Percentiles rank a stretch among this genome's conserved stretches.
These are phyloP conservation scores for Arthrobotrys megalospora DNA, from an alignment of 2,329 filamentous ascomycete genomes.

Conservation along the genomic window DNA sequence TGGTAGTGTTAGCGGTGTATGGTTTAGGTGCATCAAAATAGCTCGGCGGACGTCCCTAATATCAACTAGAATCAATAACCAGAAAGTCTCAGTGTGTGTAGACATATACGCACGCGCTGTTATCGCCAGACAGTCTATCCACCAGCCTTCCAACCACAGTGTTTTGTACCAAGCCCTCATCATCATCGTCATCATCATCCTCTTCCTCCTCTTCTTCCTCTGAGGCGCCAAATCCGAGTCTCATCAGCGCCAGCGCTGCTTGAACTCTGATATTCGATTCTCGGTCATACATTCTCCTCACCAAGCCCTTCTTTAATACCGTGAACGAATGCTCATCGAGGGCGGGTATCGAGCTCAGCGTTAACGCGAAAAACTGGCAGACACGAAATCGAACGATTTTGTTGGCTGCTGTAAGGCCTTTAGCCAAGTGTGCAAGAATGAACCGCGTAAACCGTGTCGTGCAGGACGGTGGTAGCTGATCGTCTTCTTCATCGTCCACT, in stretches of 20 bases:
- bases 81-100: background rate
- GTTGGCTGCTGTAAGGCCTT: slow-evolving; percentile 87
- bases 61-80: slow-evolving; percentile 28
- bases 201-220: slow-evolving; percentile 83
- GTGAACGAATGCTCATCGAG: slow-evolving; percentile 77
- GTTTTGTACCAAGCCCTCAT: slow-evolving; percentile 73
- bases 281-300: slow-evolving; percentile 92
- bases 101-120: slow-evolving; percentile 75
- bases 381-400: slow-evolving; percentile 91
- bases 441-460: slow-evolving; percentile 82
- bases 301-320: slow-evolving; percentile 81
- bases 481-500: slow-evolving; percentile 78
- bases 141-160: slow-evolving; percentile 82
- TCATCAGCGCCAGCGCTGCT: slow-evolving; percentile 89
- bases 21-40: slow-evolving; percentile 89
- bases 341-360: slow-evolving; percentile 90
- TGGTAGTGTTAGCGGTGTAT: slow-evolving; percentile 82
- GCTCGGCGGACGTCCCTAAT: slow-evolving; percentile 83
- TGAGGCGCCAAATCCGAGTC: slow-evolving; percentile 74
- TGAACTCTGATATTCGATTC: slow-evolving; percentile 93
- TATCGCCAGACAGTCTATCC: slow-evolving; percentile 90
- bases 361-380: slow-evolving; percentile 89
- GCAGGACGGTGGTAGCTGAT: slow-evolving; percentile 84
- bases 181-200: slow-evolving; percentile 78
- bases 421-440: slow-evolving; percentile 80